These are phyloP conservation scores for Carallia pectinifolia DNA, from an alignment of 345 rosid genomes.

Conservation along the genomic window DNA sequence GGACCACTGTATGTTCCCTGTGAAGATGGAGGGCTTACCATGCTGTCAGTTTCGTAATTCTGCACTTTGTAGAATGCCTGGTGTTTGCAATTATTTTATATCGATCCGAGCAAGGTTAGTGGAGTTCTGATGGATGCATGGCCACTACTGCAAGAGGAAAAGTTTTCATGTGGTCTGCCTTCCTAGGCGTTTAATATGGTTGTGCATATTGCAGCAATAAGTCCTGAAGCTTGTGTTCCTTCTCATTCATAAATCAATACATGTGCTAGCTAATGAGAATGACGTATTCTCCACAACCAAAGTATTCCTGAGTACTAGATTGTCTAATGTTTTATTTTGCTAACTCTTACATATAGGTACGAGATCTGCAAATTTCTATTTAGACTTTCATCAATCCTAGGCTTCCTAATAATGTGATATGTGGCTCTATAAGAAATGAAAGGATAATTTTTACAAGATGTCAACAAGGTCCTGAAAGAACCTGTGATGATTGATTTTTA, in stretches of 20 bases:
- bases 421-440: conserved; percentile 40
- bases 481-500: conserved; percentile 29
- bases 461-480: conserved; percentile 19
- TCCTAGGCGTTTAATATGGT: too few species aligned
- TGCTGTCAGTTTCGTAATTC: too few species aligned
- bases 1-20: too few species aligned
- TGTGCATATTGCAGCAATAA: not conserved
- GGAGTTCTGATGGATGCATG: too few species aligned
- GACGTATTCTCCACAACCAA: conserved; percentile 21
- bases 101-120: too few species aligned
- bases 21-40: too few species aligned
- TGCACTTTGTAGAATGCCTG: too few species aligned
- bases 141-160: too few species aligned
- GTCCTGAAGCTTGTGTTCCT: not conserved
- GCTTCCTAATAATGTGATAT: conserved; percentile 40
- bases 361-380: conserved; percentile 45
- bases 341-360: conserved; percentile 45
- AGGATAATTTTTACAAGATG: conserved; percentile 32
- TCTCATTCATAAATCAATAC: conserved; percentile 14
- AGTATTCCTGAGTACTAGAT: conserved; percentile 22
- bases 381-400: conserved; percentile 32
- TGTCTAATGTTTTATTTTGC: conserved; percentile 46
- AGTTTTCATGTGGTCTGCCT: too few species aligned
- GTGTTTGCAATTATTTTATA: too few species aligned
- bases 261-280: conserved; percentile 25